Evolutionary conservation across 768 basidiomycete genomes (phyloP), one percentile per base, ranked within the genome.

Genomic region (Austroboletus festivus): DNA sequence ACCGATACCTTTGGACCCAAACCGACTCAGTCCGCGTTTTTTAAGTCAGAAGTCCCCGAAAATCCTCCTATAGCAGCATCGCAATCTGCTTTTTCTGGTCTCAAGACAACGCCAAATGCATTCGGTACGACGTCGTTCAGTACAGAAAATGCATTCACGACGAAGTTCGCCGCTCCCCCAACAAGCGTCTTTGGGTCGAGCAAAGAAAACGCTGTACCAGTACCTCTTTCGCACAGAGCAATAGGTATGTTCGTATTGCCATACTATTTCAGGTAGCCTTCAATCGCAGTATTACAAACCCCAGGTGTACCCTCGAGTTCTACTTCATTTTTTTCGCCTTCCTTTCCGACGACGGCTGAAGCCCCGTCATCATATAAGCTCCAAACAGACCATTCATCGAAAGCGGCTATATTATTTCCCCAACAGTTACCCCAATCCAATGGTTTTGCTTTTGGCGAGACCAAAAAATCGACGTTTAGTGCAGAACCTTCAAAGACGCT

Each of bases 81-180:
- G 4, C 45, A 49, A 38, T 68, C 69, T 3, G 74, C 58, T 10
- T 73, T 75, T 50, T 64, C 71, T 34, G 61, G 61, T 43, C 46
- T 74, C 7, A 56, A 61, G 11, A 55, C 70, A 1, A 52, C 58
- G 4, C 63, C 67, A 2, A 75, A 69, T 30, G 61, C 57, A 5
- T 75, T 74, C 47, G 66, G 66, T 1, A 61, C 44, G 8, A 8
- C 50, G 20, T 55, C 65, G 40, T 65, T 65, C 26, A 44, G 49
- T 18, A 37, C 42, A 16, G 50, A 51, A 6, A 49, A 44, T 23
- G 30, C 24, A 9, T 51, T 52, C 38, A 24, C 47, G 39, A 51
- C 19, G n/a, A 44, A 42, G 5, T 15, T 39, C 21, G 22, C 55
- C 5, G 13, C 50, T 21, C 20, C 50, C 20, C 23, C 48, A 4